Evolutionary conservation across 192 early-diverging fungal species (phyloP).

Genomic region (Polychytrium aggregatum): DNA sequence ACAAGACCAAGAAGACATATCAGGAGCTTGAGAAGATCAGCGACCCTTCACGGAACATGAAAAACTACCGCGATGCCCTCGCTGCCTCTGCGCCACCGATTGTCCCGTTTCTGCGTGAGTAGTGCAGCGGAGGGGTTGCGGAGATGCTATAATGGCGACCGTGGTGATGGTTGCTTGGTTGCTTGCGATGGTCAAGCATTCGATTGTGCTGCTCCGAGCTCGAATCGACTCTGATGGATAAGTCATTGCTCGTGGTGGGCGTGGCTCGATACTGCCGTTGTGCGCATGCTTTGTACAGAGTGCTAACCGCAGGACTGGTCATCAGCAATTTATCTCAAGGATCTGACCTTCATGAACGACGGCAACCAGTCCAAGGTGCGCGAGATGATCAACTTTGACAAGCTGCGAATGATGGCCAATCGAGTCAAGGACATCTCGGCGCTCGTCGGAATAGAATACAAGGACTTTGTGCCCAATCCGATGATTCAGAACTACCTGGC

Average conservation of each 20-base stretch:
- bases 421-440: slow-evolving; percentile 40
- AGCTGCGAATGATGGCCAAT: slow-evolving; percentile 50
- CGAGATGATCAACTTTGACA: slow-evolving; percentile 52
- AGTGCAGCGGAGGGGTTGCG: too few species aligned
- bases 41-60: slow-evolving; percentile 54
- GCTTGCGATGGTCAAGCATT: too few species aligned
- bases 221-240: too few species aligned
- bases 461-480: slow-evolving; percentile 28
- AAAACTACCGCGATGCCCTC: slow-evolving; percentile 38
- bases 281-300: too few species aligned
- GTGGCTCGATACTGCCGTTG: too few species aligned
- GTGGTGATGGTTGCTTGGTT: too few species aligned
- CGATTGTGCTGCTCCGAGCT: too few species aligned
- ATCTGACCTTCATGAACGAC: slow-evolving; percentile 53
- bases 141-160: slow-evolving; percentile 1
- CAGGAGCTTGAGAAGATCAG: slow-evolving; percentile 38
- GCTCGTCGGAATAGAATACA: slow-evolving; percentile 27
- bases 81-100: slow-evolving; percentile 33
- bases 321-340: slow-evolving; percentile 49
- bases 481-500: slow-evolving; percentile 44
- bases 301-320: too few species aligned
- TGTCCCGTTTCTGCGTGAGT: slow-evolving; percentile 49
- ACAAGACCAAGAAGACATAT: slow-evolving; percentile 33
- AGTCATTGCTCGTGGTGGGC: too few species aligned
- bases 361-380: slow-evolving; percentile 41